Conservation (phyloP, 1,284 basidiomycete species). For the Cystobasidium slooffiae region DNA sequence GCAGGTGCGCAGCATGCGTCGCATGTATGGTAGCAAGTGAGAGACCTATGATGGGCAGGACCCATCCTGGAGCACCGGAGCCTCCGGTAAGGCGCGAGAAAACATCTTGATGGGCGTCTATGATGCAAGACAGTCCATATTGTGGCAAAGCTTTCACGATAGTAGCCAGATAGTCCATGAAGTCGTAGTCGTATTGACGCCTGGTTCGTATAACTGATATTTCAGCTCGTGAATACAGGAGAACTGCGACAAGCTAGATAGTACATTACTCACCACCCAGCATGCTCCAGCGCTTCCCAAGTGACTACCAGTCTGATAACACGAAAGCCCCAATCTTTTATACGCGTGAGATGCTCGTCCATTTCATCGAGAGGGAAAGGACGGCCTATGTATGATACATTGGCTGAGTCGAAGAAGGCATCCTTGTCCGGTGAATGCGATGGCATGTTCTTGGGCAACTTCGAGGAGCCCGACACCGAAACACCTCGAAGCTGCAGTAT, state of each 20-base stretch:
- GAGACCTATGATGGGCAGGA: constrained; percentile 63
- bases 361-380: constrained; percentile 57
- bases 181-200: constrained; percentile 79
- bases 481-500: constrained; percentile 57
- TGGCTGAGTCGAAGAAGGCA: constrained; percentile 54
- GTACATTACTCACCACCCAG: constrained; percentile 63
- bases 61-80: constrained; percentile 69
- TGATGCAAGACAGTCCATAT: constrained; percentile 80
- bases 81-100: constrained; percentile 95
- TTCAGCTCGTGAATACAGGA: background rate
- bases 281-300: constrained; percentile 95
- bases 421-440: constrained; percentile 49
- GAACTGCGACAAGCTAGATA: background rate
- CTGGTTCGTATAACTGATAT: constrained; percentile 23
- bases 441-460: constrained; percentile 53
- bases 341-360: constrained; percentile 53
- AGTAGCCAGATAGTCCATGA: constrained; percentile 75
- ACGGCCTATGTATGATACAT: constrained; percentile 57
- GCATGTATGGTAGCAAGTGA: constrained; percentile 67
- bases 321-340: constrained; percentile 57
- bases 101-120: constrained; percentile 67
- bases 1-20: constrained; percentile 74
- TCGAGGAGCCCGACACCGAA: constrained; percentile 57
- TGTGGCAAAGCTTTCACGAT: constrained; percentile 76
- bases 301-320: constrained; percentile 74